Evolutionary conservation across 495 filamentous ascomycete genomes (phyloP).

Genomic region (Clavariopsis aquatica): DNA sequence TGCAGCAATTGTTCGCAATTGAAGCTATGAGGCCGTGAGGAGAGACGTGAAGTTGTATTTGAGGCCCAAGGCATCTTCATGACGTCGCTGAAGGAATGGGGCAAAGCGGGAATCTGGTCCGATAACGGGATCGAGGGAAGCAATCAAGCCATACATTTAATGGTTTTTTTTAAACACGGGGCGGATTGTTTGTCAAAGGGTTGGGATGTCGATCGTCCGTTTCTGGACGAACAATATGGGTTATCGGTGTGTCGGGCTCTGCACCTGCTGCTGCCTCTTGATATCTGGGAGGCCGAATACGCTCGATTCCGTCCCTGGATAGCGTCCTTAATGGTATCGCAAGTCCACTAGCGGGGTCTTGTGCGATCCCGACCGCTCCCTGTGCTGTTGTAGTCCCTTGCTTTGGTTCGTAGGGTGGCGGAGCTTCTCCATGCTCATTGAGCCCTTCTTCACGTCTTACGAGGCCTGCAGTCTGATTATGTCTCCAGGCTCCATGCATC

Average conservation of each 20-base stretch:
- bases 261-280: background rate
- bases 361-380: background rate
- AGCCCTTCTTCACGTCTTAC: slow-evolving; percentile 45
- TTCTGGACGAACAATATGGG: slow-evolving; percentile 1
- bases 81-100: background rate
- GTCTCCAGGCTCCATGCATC: slow-evolving; percentile 41
- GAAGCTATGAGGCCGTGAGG: too few species aligned
- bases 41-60: too few species aligned
- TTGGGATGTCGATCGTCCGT: background rate
- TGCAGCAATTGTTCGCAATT: too few species aligned
- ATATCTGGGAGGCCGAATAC: slow-evolving; percentile 43
- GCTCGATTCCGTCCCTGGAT: slow-evolving; percentile 34
- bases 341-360: slow-evolving; percentile 16
- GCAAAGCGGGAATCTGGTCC: background rate
- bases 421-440: slow-evolving; percentile 49
- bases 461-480: slow-evolving; percentile 16
- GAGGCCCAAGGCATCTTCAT: too few species aligned
- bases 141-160: background rate
- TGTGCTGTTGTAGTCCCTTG: slow-evolving; percentile 20
- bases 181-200: background rate
- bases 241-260: slow-evolving; percentile 2
- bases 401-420: slow-evolving; percentile 46
- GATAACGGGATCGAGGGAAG: background rate
- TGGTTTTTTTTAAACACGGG: background rate
- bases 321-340: slow-evolving; percentile 43